Conservation (phyloP, 805 yeast genomes). For the Soucietia sequanensis region DNA sequence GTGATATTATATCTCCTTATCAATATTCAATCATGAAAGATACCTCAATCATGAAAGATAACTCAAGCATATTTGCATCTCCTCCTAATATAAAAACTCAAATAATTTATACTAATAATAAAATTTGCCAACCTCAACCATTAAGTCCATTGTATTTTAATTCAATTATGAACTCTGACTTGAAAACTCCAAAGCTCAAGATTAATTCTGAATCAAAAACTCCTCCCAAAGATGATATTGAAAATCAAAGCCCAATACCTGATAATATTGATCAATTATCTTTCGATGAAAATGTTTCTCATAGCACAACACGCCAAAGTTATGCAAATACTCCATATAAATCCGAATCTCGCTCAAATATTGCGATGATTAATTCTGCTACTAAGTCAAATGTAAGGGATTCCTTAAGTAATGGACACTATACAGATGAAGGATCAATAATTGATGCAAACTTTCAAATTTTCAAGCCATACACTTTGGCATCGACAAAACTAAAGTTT, state of each 20-base stretch:
- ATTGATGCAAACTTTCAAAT: constrained; percentile 13
- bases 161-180: no score
- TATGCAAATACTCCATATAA: not conserved
- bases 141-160: no score
- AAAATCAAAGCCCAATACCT: not conserved
- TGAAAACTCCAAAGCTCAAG: not conserved
- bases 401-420: constrained; percentile 5
- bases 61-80: no score
- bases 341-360: not conserved
- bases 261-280: constrained; percentile 1
- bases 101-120: no score
- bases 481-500: constrained; percentile 4
- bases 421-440: constrained; percentile 9
- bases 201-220: not conserved
- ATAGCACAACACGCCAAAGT: constrained; percentile 1
- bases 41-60: no score
- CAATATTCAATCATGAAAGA: no score
- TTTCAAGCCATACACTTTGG: constrained; percentile 9
- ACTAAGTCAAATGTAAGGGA: not conserved
- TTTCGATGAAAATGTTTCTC: constrained; percentile 1
- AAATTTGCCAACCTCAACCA: no score
- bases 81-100: no score
- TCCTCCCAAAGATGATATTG: not conserved
- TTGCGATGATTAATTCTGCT: not conserved
- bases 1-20: no score